These are phyloP conservation scores for Phytophthora meadii DNA, from an alignment of 352 stramenopile species.

Conservation along the genomic window DNA sequence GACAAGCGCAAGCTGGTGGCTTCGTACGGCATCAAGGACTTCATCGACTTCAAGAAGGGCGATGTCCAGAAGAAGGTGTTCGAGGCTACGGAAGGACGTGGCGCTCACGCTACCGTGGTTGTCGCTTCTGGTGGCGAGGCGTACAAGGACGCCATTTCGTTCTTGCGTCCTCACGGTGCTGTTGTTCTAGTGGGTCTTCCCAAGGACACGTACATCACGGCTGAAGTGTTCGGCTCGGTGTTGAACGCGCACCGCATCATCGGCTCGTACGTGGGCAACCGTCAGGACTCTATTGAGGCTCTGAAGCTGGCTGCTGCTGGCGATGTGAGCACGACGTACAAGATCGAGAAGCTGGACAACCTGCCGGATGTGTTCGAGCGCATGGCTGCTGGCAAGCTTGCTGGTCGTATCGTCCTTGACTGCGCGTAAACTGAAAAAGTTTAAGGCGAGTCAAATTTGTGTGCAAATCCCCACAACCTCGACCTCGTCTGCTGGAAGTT, in stretches of 20 bases:
- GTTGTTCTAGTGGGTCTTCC: constrained; percentile 75
- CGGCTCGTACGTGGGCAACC: constrained; percentile 61
- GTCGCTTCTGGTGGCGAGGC: constrained; percentile 67
- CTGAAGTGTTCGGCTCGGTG: constrained; percentile 47
- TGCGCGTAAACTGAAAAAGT: too few relatives aligned
- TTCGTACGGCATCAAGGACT: constrained; percentile 68
- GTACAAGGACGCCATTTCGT: constrained; percentile 56
- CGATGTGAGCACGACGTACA: constrained; percentile 54
- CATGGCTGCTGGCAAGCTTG: constrained; percentile 48
- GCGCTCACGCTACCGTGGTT: constrained; percentile 73
- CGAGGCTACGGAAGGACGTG: constrained; percentile 43
- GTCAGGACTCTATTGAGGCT: constrained; percentile 60
- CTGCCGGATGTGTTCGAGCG: constrained; percentile 52
- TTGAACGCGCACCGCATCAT: constrained; percentile 54
- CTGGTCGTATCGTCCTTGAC: constrained; percentile 52
- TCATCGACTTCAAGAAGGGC: constrained; percentile 74
- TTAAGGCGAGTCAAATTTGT: too few relatives aligned
- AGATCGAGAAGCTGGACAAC: constrained; percentile 48
- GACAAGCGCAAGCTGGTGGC: constrained; percentile 68
- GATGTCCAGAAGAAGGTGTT: constrained; percentile 51
- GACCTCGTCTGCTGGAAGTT: too few relatives aligned
- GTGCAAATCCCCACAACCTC: too few relatives aligned
- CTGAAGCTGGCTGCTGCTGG: constrained; percentile 55
- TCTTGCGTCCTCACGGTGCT: constrained; percentile 71
- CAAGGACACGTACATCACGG: constrained; percentile 52